Percentiles rank a stretch among this genome's conserved stretches.
phyloP scores from a whole-genome alignment of 345 rosid species.

The Brassica carinata region DNA sequence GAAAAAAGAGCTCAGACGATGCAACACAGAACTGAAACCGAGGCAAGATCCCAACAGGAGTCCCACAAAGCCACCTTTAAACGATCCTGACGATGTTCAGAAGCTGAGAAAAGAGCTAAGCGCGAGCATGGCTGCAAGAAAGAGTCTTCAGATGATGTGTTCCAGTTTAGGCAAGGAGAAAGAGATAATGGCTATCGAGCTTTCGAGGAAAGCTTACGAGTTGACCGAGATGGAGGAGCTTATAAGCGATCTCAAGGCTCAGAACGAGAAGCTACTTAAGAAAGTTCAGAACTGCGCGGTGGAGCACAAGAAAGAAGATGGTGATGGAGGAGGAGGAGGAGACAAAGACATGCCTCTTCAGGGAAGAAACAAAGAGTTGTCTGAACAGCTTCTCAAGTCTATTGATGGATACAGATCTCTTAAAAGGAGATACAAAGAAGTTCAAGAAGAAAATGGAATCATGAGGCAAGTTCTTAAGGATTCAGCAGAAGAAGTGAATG shows the following conservation, averaged over 20 bases:
- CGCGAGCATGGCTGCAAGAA: slow-evolving; percentile 58
- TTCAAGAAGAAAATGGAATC: slow-evolving; percentile 46
- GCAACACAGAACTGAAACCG: slow-evolving; percentile 70
- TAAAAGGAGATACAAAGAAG: slow-evolving; percentile 63
- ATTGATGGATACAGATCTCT: slow-evolving; percentile 66
- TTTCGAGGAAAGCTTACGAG: slow-evolving; percentile 65
- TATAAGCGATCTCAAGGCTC: slow-evolving; percentile 60
- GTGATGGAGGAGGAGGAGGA: slow-evolving; percentile 39
- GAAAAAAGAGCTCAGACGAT: slow-evolving; percentile 62
- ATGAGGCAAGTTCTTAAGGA: slow-evolving; percentile 48
- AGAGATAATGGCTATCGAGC: slow-evolving; percentile 72
- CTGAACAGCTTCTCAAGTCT: slow-evolving; percentile 71
- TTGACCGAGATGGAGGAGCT: slow-evolving; percentile 66
- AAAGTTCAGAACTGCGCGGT: slow-evolving; percentile 53
- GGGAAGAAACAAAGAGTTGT: slow-evolving; percentile 61
- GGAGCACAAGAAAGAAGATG: slow-evolving; percentile 42
- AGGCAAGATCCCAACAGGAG: slow-evolving; percentile 31
- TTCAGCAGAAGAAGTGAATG: slow-evolving; percentile 41
- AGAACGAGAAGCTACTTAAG: slow-evolving; percentile 52
- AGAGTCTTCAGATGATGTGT: slow-evolving; percentile 79
- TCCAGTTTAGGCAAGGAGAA: slow-evolving; percentile 87
- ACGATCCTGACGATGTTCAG: slow-evolving; percentile 50
- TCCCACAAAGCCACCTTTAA: slow-evolving; percentile 25
- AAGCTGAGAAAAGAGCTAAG: slow-evolving; percentile 57
- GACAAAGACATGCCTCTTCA: slow-evolving; percentile 46